Base-by-base conservation (phyloP, 2,329 filamentous ascomycete genomes). In the Fusarium citri region DNA sequence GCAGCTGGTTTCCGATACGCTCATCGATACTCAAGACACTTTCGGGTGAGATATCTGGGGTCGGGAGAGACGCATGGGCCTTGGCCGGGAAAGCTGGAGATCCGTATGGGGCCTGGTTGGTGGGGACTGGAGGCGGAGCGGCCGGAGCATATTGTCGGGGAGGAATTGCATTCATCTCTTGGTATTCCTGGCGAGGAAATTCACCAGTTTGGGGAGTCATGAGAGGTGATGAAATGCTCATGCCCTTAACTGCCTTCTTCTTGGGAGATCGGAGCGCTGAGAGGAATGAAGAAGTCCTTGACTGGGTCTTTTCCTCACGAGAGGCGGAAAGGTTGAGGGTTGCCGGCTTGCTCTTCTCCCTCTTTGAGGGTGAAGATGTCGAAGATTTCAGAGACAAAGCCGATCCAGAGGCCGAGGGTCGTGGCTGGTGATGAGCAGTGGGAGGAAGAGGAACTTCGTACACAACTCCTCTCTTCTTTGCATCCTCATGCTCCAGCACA, bases 401-500 rank as follows among this genome's bases (percentile, higher is more conserved):
- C 3, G 72, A 73, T 8, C 48, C 48, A 20, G 72, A 71, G 22
- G 62, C 53, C 26, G 72, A 69, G 22, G 71, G 58, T 22, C 63
- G 71, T 26, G 71, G 55, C 42, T 69, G 71, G 31, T 72, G 76
- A 30, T 59, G 56, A 28, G 78, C 72, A 9, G 68, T 66, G 6
- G 82, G 72, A 31, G 80, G 63, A 12, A 82, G 60, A 18, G 84
- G 82, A 23, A 78, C 58, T 23, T 85, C 83, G 46, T 87, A 81
- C 20, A 79, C 79, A 43, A 87, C 76, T 31, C 89, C 88, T 49
- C 83, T 84, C 69, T 85, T 83, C 78, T 90, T 91, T 54, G 88
- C 88, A 61, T 87, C 88, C 76, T 98, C 94, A 74, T 97, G 92
- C 79, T 94, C 93, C 90, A 97, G 92, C 69, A 97, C 94, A 72